Base-by-base conservation (phyloP, 2,329 filamentous ascomycete species). In the Geosmithia flava region DNA sequence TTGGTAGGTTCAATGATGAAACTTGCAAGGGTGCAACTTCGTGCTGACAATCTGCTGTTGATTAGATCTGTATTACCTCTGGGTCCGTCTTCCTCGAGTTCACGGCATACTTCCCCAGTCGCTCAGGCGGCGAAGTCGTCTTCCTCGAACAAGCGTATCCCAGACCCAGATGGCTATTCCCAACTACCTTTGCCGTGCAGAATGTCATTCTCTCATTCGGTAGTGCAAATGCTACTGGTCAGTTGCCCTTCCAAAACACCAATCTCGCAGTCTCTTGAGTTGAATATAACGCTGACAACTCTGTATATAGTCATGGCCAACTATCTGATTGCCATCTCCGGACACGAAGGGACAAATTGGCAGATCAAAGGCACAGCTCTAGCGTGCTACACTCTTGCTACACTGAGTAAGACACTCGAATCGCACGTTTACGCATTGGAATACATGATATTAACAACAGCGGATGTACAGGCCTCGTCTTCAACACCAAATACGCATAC, bases 131-230 rank as follows among this genome's bases (percentile, higher is more conserved):
- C 0, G 79, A 85, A 54, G 80, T 82, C 0, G 81, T 82, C 0
- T 85, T 83, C 53, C 69, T 85, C 0, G 81, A 85, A 53, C 81
- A 85, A 55, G 76, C 79, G 0, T 86, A 75, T 52, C 80, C 80
- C 1, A 69, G 78, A 1, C 82, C 81, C 0, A 74, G 69, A 48
- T 81, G 78, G 56, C 71, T 85, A 51, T 77, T 85, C 45, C 79
- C 81, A 0, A 76, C 77, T 0, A 68, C 78, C 0, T 85, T 81
- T 56, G 81, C 81, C 0, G 72, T 83, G 2, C 77, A 81, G 56
- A 72, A 74, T 0, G 77, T 85, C 2, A 59, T 81, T 1, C 62
- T 85, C 3, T 83, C 81, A 0, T 85, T 85, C 53, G 78, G 75
- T 52, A 81, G 78, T 37, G 33, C 33, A 37, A 37, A 37, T 37